phyloP scores from a whole-genome alignment of 179 eudicot species.

The Vitellaria paradoxa region DNA sequence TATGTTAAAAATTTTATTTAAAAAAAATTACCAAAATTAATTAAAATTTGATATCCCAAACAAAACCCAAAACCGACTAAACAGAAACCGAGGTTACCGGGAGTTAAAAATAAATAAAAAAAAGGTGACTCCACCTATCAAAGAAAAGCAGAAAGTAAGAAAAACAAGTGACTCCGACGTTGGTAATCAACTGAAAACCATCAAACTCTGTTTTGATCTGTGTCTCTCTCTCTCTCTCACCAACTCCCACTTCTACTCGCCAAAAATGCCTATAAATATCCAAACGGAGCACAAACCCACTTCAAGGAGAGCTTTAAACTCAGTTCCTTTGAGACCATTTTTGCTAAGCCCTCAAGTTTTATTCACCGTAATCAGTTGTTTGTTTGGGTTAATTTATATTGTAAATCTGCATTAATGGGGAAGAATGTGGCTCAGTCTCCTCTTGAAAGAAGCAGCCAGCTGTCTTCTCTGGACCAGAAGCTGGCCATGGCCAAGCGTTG shows the following conservation, averaged over 20 bases:
- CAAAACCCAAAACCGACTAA: too few species aligned
- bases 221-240: conserved; percentile 7
- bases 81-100: too few species aligned
- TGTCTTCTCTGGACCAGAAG: conserved; percentile 63
- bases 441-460: conserved; percentile 36
- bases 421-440: conserved; percentile 48
- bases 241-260: not conserved
- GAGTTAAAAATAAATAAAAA: too few species aligned
- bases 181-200: conserved; percentile 12
- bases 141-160: too few species aligned
- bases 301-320: not conserved
- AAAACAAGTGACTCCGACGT: conserved; percentile 17
- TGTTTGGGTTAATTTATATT: not conserved
- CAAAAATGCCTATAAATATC: conserved; percentile 3
- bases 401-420: conserved; percentile 34
- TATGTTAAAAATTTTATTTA: too few species aligned
- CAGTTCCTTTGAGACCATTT: not conserved
- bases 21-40: too few species aligned
- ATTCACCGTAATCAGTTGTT: not conserved
- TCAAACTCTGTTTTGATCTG: conserved; percentile 1
- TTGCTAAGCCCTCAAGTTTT: not conserved
- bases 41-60: too few species aligned
- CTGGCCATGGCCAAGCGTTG: conserved; percentile 82
- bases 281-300: not conserved
- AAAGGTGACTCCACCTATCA: too few species aligned